phyloP scores from a whole-genome alignment of 108 stramenopile genomes.

The Nitzschia sp. region DNA sequence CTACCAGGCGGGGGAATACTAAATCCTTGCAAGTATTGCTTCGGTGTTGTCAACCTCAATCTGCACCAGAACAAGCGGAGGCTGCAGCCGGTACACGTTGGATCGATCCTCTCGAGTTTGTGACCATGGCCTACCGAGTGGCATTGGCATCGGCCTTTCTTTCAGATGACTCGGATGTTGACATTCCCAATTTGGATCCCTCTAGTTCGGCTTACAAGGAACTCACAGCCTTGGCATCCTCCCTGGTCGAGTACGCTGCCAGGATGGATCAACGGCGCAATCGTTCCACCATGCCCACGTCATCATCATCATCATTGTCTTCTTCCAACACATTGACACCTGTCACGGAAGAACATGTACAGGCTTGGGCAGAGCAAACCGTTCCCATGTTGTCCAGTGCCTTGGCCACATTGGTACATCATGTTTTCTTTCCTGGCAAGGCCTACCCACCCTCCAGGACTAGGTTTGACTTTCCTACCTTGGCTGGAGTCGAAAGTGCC shows the following conservation, averaged over 20 bases:
- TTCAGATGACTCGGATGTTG: slow-evolving; percentile 28
- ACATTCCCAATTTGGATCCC: slow-evolving; percentile 14
- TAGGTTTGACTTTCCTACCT: slow-evolving; percentile 52
- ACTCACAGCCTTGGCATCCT: slow-evolving; percentile 33
- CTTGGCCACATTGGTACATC: slow-evolving; percentile 67
- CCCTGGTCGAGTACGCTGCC: slow-evolving; percentile 23
- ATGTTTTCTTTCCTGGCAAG: slow-evolving; percentile 54
- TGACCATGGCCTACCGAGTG: slow-evolving; percentile 38
- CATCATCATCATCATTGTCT: too few relatives aligned
- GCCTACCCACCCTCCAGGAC: slow-evolving; percentile 53
- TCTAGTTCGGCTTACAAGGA: background rate
- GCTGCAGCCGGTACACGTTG: too few relatives aligned
- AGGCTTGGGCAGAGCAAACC: slow-evolving; percentile 68
- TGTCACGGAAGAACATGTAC: slow-evolving; percentile 53
- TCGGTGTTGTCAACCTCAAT: slow-evolving; percentile 27
- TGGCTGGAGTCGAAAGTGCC: slow-evolving; percentile 36
- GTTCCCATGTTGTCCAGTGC: slow-evolving; percentile 65
- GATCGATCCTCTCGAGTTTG: slow-evolving; percentile 37
- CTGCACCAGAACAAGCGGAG: too few relatives aligned
- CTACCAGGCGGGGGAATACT: slow-evolving; percentile 32
- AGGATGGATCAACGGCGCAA: slow-evolving; percentile 24
- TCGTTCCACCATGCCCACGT: background rate
- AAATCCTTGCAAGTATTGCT: slow-evolving; percentile 38
- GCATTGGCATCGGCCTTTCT: slow-evolving; percentile 43
- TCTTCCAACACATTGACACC: background rate